Evolutionary conservation across 2,329 filamentous ascomycete genomes (phyloP).

Genomic region (Epichloe aotearoae): DNA sequence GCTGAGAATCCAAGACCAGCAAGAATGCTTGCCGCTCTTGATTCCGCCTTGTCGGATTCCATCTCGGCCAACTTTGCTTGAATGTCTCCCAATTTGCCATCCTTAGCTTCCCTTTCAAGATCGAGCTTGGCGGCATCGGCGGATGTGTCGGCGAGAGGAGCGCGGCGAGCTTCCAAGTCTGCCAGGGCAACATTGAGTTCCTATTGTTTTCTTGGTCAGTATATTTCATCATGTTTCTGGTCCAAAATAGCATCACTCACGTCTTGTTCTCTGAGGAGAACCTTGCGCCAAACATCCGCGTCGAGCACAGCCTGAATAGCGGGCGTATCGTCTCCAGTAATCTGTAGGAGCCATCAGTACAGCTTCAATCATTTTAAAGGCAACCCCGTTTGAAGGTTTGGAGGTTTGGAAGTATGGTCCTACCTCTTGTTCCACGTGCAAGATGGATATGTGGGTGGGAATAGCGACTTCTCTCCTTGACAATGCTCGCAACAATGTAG

Average conservation of each 20-base stretch:
- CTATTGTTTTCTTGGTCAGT: conserved; percentile 15
- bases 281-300: conserved; percentile 97
- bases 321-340: conserved; percentile 88
- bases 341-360: conserved; percentile 33
- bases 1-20: conserved; percentile 93
- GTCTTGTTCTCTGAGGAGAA: conserved; percentile 77
- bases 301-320: conserved; percentile 91
- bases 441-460: conserved; percentile 94
- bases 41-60: conserved; percentile 97
- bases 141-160: conserved; percentile 79
- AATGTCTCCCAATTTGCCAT: conserved; percentile 81
- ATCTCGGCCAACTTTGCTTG: conserved; percentile 90
- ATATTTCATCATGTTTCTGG: neutral
- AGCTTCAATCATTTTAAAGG: neutral
- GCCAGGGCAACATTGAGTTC: conserved; percentile 68
- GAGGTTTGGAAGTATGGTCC: conserved; percentile 9
- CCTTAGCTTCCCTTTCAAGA: conserved; percentile 75
- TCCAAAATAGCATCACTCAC: conserved; percentile 31
- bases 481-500: conserved; percentile 82
- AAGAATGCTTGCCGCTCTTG: conserved; percentile 86
- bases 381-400: neutral
- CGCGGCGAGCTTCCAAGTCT: conserved; percentile 63
- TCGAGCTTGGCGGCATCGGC: conserved; percentile 77
- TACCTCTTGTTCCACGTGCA: conserved; percentile 97
- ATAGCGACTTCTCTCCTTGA: conserved; percentile 89